A percentile compares a stretch with the other conserved stretches of the same genome.
These are phyloP conservation scores for Kalanchoe fedtschenkoi DNA, from an alignment of 164 flowering plant species.

Conservation along the genomic window DNA sequence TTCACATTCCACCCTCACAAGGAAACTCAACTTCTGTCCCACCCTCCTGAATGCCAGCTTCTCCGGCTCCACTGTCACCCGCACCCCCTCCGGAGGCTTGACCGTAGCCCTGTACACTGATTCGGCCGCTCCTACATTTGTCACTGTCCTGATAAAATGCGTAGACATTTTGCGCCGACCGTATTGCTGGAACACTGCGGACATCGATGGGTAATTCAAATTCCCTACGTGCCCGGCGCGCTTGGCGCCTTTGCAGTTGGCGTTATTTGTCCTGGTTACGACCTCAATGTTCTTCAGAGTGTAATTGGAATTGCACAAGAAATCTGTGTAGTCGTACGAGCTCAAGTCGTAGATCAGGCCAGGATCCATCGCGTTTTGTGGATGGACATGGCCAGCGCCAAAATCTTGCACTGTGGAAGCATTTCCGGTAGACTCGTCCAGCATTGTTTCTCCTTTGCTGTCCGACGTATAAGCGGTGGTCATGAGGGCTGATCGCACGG, in stretches of 20 bases:
- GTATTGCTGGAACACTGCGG: constrained; percentile 61
- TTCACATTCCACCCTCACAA: constrained; percentile 44
- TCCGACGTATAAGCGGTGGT: constrained; percentile 74
- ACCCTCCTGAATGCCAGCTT: constrained; percentile 51
- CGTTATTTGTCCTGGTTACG: constrained; percentile 35
- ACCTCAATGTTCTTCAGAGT: constrained; percentile 39
- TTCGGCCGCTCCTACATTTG: constrained; percentile 64
- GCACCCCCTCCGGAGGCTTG: constrained; percentile 38
- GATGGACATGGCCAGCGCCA: constrained; percentile 90
- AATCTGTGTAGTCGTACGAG: constrained; percentile 54
- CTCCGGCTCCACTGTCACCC: constrained; percentile 62
- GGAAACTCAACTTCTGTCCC: constrained; percentile 64
- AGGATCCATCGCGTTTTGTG: constrained; percentile 79
- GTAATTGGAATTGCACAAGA: constrained; percentile 80
- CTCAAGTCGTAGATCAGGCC: constrained; percentile 67
- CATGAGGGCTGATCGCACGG: constrained; percentile 80
- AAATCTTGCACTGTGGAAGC: constrained; percentile 57
- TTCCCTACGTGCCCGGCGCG: constrained; percentile 69
- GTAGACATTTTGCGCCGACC: constrained; percentile 53
- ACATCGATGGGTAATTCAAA: constrained; percentile 75
- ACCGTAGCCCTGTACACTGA: constrained; percentile 44
- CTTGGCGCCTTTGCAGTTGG: constrained; percentile 50
- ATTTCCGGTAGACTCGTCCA: constrained; percentile 74
- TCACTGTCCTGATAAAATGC: constrained; percentile 67
- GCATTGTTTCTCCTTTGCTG: constrained; percentile 47